These are phyloP conservation scores for Pueraria montana DNA, from an alignment of 306 rosid species.

Conservation along the genomic window DNA sequence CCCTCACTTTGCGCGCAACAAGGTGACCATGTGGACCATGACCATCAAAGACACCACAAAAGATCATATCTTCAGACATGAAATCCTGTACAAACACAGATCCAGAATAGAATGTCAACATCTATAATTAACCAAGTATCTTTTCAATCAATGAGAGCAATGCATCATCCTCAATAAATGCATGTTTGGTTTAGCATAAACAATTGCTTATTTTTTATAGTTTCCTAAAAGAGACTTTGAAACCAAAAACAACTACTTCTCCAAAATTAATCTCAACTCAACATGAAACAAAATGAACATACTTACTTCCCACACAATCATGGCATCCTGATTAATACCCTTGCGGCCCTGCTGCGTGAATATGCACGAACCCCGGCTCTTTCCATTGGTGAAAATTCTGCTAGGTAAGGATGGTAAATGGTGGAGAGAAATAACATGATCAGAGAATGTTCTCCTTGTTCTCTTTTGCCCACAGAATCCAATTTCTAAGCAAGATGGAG, in stretches of 20 bases:
- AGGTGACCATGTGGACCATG: conserved; percentile 99
- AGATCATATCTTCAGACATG: conserved; percentile 82
- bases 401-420: conserved; percentile 77
- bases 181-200: background rate
- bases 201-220: background rate
- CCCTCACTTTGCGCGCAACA: conserved; percentile 96
- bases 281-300: conserved; percentile 10
- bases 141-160: conserved; percentile 15
- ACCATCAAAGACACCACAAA: conserved; percentile 97
- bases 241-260: background rate
- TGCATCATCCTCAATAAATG: background rate
- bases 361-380: conserved; percentile 81
- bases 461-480: conserved; percentile 65
- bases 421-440: conserved; percentile 70
- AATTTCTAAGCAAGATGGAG: conserved; percentile 68
- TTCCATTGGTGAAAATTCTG: conserved; percentile 83
- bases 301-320: conserved; percentile 99
- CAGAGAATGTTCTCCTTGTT: conserved; percentile 79
- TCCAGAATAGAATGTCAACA: conserved; percentile 35
- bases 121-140: conserved; percentile 32
- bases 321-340: conserved; percentile 99
- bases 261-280: background rate
- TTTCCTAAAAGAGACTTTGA: background rate
- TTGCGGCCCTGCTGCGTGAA: conserved; percentile 99
- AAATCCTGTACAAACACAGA: conserved; percentile 75